Percentiles rank a stretch among this genome's conserved stretches.
Conservation (phyloP, 148 eudicot genomes). For the Euryodendron excelsum region DNA sequence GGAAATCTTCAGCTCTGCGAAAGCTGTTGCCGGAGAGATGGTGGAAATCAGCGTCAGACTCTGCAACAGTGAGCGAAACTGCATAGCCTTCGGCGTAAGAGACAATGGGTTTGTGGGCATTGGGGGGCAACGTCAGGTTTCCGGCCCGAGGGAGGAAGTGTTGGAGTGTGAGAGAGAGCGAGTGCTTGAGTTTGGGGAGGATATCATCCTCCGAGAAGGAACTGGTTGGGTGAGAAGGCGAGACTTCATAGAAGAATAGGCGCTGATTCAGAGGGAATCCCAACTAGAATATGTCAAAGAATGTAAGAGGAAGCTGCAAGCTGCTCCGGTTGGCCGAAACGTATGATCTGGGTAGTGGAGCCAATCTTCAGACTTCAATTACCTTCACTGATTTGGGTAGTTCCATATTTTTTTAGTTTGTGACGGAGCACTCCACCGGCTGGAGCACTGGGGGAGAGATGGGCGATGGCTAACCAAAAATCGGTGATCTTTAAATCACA, state of each 20-base stretch:
- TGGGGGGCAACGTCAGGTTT: neutral
- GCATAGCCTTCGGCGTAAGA: neutral
- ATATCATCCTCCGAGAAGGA: neutral
- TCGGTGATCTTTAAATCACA: no score
- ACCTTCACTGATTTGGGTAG: neutral
- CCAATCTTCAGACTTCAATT: neutral
- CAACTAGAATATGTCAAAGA: slow-evolving; percentile 13
- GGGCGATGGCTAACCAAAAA: no score
- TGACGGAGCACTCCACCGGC: no score
- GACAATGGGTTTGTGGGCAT: slow-evolving; percentile 6
- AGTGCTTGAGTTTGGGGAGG: slow-evolving; percentile 9
- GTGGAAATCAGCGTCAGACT: neutral
- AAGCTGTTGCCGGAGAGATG: neutral
- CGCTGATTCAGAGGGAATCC: neutral
- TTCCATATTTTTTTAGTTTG: no score
- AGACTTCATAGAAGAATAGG: slow-evolving; percentile 4
- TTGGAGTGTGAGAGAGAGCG: slow-evolving; percentile 13
- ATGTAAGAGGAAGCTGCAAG: slow-evolving; percentile 21
- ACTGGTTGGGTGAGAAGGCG: no score
- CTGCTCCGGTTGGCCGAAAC: no score
- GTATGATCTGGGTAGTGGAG: neutral
- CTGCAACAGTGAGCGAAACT: slow-evolving; percentile 1
- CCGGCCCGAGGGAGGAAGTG: slow-evolving; percentile 10
- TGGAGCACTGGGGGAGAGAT: no score
- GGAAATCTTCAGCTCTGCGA: neutral